phyloP scores from a whole-genome alignment of 805 yeast genomes.

The Candida jianshihensis region DNA sequence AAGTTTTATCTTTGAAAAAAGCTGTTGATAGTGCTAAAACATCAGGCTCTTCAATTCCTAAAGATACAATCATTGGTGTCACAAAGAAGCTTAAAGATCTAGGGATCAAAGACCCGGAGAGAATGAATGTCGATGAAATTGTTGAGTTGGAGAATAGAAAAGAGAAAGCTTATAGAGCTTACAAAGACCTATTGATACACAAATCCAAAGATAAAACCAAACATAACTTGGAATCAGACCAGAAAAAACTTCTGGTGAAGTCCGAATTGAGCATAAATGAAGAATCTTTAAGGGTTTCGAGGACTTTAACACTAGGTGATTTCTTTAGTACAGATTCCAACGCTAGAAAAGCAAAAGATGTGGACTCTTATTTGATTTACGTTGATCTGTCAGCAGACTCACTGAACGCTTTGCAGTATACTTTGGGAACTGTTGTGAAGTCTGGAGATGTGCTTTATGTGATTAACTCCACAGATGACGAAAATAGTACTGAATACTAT shows the following conservation, averaged over 20 bases:
- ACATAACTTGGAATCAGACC: slow-evolving; percentile 19
- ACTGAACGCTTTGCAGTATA: slow-evolving; percentile 78
- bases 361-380: slow-evolving; percentile 67
- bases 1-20: slow-evolving; percentile 49
- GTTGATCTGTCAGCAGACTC: slow-evolving; percentile 83
- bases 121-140: slow-evolving; percentile 11
- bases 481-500: slow-evolving; percentile 23
- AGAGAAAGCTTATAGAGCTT: slow-evolving; percentile 13
- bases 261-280: slow-evolving; percentile 50
- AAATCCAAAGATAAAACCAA: slow-evolving; percentile 7
- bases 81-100: slow-evolving; percentile 26
- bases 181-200: slow-evolving; percentile 16
- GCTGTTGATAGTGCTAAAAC: slow-evolving; percentile 52
- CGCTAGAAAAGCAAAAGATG: slow-evolving; percentile 12
- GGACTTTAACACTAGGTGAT: slow-evolving; percentile 64
- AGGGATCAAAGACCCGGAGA: slow-evolving; percentile 35
- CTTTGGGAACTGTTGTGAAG: slow-evolving; percentile 75
- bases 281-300: slow-evolving; percentile 49
- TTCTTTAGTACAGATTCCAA: slow-evolving; percentile 31
- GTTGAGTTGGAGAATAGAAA: slow-evolving; percentile 15
- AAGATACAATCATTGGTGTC: slow-evolving; percentile 23
- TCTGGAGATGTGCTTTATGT: slow-evolving; percentile 79
- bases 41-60: slow-evolving; percentile 28
- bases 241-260: slow-evolving; percentile 43
- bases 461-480: slow-evolving; percentile 43